Conservation (phyloP, 257 asterid genomes). For the Solanum piurae region DNA sequence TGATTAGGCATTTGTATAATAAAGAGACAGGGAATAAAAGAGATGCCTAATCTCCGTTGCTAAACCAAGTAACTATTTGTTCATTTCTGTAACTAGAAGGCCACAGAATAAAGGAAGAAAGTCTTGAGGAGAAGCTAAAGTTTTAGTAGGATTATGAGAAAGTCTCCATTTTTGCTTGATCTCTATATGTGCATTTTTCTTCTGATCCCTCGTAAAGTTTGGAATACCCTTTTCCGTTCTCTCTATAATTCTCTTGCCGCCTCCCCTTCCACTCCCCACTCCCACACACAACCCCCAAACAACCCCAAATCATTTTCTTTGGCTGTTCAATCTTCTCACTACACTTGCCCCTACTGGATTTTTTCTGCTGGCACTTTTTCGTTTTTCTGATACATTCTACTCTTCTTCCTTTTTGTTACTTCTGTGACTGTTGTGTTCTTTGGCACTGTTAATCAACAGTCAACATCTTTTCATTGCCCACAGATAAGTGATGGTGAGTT, state of each 20-base stretch:
- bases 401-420: background rate
- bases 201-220: background rate
- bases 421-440: background rate
- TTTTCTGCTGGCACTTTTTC: background rate
- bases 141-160: background rate
- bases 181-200: background rate
- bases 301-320: background rate
- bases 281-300: background rate
- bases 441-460: background rate
- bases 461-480: background rate
- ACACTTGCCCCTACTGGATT: background rate
- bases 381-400: background rate
- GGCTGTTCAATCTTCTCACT: background rate
- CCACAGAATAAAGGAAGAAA: background rate
- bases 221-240: background rate
- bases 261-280: too few relatives aligned
- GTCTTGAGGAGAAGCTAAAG: background rate
- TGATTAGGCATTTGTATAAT: background rate
- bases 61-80: background rate
- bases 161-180: background rate
- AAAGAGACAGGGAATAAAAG: background rate
- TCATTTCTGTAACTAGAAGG: background rate
- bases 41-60: background rate
- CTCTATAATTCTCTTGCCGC: background rate
- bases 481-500: background rate